Percentiles rank a stretch among this genome's conserved stretches.
phyloP scores from a whole-genome alignment of 1,284 basidiomycete species.

The Ceratobasidium sp. region DNA sequence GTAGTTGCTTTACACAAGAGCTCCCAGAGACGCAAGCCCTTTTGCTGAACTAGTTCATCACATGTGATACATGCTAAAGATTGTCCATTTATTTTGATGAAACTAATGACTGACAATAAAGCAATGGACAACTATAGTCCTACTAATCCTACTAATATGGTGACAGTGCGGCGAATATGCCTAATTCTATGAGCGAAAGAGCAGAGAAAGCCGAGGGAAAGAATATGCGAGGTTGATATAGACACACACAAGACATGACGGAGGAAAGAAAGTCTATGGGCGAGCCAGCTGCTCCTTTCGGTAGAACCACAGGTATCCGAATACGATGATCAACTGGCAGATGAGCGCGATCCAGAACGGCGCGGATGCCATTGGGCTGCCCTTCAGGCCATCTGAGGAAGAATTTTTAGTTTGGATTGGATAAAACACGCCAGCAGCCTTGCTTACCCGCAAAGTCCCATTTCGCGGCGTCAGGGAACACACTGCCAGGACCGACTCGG shows the following conservation, averaged over 20 bases:
- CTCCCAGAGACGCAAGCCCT: too few relatives aligned
- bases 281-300: conserved; percentile 76
- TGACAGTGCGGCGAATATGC: conserved; percentile 16
- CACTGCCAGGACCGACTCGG: conserved; percentile 80
- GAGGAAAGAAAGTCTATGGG: conserved; percentile 29
- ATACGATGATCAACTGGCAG: conserved; percentile 81
- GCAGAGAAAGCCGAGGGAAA: conserved; percentile 19
- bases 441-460: conserved; percentile 78
- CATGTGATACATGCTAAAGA: conserved; percentile 12
- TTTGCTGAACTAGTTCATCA: too few relatives aligned
- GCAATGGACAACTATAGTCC: conserved; percentile 19
- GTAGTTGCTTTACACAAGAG: too few relatives aligned
- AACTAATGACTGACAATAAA: conserved; percentile 39
- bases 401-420: conserved; percentile 40
- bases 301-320: conserved; percentile 95
- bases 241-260: conserved; percentile 24
- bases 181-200: conserved; percentile 35
- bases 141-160: conserved; percentile 34
- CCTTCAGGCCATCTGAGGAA: conserved; percentile 47
- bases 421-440: conserved; percentile 36
- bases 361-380: conserved; percentile 77
- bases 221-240: conserved; percentile 38
- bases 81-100: conserved; percentile 40
- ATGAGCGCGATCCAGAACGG: conserved; percentile 88
- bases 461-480: conserved; percentile 89